A percentile compares a stretch with the other conserved stretches of the same genome.
These are phyloP conservation scores for Trichoderma lentiforme DNA, from an alignment of 2,329 filamentous ascomycete species.

Conservation along the genomic window DNA sequence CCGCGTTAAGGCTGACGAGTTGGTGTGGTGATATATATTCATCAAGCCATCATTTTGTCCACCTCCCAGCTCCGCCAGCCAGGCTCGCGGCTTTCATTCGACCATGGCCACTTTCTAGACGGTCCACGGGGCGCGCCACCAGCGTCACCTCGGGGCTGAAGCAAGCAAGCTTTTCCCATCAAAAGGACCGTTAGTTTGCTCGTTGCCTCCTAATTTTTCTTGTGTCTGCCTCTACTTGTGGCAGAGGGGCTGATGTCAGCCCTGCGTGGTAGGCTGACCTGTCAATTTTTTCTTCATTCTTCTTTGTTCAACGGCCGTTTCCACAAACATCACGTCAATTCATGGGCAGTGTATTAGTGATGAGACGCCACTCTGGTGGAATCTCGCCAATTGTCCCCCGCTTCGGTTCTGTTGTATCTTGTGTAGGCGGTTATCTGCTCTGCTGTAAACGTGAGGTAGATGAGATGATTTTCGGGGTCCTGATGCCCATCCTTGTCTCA, in stretches of 20 bases:
- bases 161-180: neutral
- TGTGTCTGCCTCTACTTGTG: neutral
- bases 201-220: neutral
- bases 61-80: neutral
- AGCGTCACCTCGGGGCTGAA: conserved; percentile 4
- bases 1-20: conserved; percentile 15
- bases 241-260: conserved; percentile 15
- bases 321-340: neutral
- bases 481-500: neutral
- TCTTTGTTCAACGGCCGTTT: neutral
- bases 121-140: conserved; percentile 12
- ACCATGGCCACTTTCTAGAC: neutral
- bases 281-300: neutral
- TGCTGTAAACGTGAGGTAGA: neutral
- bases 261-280: conserved; percentile 3
- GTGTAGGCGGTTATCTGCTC: neutral
- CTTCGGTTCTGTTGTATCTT: neutral
- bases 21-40: conserved; percentile 9
- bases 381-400: neutral
- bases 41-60: neutral
- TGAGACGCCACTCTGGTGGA: neutral
- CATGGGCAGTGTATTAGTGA: neutral
- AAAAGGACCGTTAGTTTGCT: neutral
- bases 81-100: neutral
- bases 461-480: neutral